Evolutionary conservation across 2,329 filamentous ascomycete species (phyloP), one percentile per base, ranked within the genome.

Genomic region (Pestalotiopsis sp.): DNA sequence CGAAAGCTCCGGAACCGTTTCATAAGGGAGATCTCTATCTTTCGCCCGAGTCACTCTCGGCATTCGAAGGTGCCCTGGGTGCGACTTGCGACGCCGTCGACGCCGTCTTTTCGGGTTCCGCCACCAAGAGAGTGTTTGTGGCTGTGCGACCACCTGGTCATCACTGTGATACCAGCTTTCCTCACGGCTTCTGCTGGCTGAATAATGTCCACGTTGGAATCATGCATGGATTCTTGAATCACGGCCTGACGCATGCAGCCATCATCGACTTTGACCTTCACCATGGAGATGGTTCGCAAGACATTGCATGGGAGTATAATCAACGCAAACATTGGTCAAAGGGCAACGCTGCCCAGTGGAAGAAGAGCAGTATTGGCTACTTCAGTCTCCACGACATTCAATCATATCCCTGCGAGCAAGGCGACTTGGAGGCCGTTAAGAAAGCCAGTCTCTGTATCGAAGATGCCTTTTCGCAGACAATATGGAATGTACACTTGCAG

Each of bases 191-290:
- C 78, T 99, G 96, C 82, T 99, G 96, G 95, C 83, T 99, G 65
- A 99, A 99, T 80, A 99, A 99, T 77, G 94, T 99, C 0, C 95
- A 98, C 77, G 94, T 99, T 25, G 96, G 95, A 0, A 97, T 99
- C 72, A 93, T 97, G 79, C 93, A 99, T 79, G 95, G 91, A 12
- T 91, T 94, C 23, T 89, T 95, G 71, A 88, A 87, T 52, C 92
- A 99, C 76, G 94, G 92, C 0, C 83, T 98, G 36, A 98, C 95
- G 0, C 96, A 99, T 79, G 95, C 95, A 0, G 96, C 94, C 12
- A 98, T 97, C 71, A 90, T 97, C 72, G 94, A 97, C 77, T 95
- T 97, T 77, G 94, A 97, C 78, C 85, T 97, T 25, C 94, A 97
- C 75, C 94, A 97, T 75, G 94, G 94, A 62, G 94, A 97, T 77